A percentile compares a stretch with the other conserved stretches of the same genome.
Conservation (phyloP, 23 red algal species). For the Cyanidiococcus yangmingshanensis region DNA sequence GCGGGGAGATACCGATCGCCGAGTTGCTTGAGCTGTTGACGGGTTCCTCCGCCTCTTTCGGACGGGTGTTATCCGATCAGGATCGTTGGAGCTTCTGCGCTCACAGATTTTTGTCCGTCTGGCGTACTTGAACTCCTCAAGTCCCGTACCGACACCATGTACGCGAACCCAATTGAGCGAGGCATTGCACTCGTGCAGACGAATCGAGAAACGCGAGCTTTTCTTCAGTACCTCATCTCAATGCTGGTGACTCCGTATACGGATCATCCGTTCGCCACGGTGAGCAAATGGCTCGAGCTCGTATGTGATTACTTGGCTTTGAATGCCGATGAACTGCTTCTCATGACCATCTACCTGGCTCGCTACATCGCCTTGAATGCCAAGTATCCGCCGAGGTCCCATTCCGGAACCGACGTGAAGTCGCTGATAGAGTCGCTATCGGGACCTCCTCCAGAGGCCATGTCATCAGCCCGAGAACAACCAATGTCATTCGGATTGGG, state of each 20-base stretch:
- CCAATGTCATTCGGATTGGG: not conserved
- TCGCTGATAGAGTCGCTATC: constrained; percentile 29
- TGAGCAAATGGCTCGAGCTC: constrained; percentile 84
- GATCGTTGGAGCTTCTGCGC: constrained; percentile 3
- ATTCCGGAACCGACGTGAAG: not conserved
- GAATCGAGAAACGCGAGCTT: not conserved
- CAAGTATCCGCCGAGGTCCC: not conserved
- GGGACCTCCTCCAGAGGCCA: constrained; percentile 19
- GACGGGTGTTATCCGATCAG: not conserved
- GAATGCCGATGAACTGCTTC: constrained; percentile 73
- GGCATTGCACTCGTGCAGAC: not conserved
- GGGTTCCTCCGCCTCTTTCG: not conserved
- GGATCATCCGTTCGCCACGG: constrained; percentile 38
- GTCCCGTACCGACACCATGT: not conserved
- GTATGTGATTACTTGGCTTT: constrained; percentile 81
- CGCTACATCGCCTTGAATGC: constrained; percentile 35
- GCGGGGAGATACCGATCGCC: not conserved
- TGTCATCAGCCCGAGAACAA: not conserved
- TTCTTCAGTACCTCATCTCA: not conserved
- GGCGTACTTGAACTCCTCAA: constrained; percentile 2
- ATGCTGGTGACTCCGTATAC: constrained; percentile 16
- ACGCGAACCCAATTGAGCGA: not conserved
- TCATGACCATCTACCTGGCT: constrained; percentile 50
- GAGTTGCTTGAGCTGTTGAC: not conserved
- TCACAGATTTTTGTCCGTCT: not conserved